These are phyloP conservation scores for Dactylonectria estremocensis DNA, from an alignment of 2,329 filamentous ascomycete genomes.

Conservation along the genomic window DNA sequence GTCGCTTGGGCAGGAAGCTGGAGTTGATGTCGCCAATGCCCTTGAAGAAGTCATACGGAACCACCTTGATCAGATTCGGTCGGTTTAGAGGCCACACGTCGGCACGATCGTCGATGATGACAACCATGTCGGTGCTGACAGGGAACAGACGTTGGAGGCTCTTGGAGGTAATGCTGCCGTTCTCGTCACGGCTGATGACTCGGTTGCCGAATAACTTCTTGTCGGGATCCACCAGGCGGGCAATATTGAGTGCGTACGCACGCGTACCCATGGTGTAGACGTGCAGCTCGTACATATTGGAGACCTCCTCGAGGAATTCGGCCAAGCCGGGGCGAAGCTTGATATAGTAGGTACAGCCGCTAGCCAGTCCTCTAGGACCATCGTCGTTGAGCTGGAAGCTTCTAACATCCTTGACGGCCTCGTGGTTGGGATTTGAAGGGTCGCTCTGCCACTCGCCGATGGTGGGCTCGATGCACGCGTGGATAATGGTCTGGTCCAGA, in stretches of 20 bases:
- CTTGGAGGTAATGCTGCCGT: constrained; percentile 92
- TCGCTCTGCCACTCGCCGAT: constrained; percentile 96
- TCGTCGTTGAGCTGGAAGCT: constrained; percentile 93
- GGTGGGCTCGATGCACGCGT: constrained; percentile 96
- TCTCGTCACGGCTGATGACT: constrained; percentile 97
- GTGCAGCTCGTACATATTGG: constrained; percentile 91
- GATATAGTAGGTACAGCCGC: constrained; percentile 96
- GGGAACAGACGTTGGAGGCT: constrained; percentile 93
- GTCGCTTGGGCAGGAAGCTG: constrained; percentile 89
- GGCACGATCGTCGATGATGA: constrained; percentile 97
- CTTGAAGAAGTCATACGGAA: constrained; percentile 97
- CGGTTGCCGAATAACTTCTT: constrained; percentile 92
- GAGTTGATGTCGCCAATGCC: constrained; percentile 99
- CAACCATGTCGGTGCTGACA: constrained; percentile 98
- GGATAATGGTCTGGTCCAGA: constrained; percentile 98
- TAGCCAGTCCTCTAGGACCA: constrained; percentile 76
- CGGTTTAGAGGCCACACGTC: constrained; percentile 96
- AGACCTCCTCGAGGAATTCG: constrained; percentile 84
- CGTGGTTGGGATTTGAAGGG: constrained; percentile 89
- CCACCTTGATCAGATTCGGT: constrained; percentile 93
- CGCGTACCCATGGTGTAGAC: constrained; percentile 99
- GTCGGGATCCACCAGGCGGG: constrained; percentile 92
- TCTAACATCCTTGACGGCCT: constrained; percentile 89
- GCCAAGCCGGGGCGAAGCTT: constrained; percentile 92
- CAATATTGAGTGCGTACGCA: constrained; percentile 94